A percentile compares a stretch with the other conserved stretches of the same genome.
Evolutionary conservation across 2,329 filamentous ascomycete species (phyloP).

Genomic region (Chaetoscypha palmicola): DNA sequence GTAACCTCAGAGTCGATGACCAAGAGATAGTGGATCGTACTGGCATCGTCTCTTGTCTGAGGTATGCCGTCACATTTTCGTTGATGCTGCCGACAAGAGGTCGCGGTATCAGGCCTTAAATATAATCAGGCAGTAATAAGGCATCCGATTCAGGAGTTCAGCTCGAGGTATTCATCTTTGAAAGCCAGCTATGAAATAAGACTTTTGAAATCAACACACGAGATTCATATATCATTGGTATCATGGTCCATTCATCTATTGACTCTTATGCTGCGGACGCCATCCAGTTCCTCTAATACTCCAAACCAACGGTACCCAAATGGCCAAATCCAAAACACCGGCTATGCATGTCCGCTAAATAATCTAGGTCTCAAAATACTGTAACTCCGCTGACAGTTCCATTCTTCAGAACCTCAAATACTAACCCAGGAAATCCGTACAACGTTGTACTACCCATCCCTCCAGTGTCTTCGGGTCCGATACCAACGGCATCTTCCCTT

Average conservation of each 20-base stretch:
- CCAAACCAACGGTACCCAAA: not conserved
- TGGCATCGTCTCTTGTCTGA: constrained; percentile 26
- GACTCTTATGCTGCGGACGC: too few species aligned
- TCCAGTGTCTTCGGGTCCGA: constrained; percentile 44
- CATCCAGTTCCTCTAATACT: not conserved
- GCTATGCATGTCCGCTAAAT: constrained; percentile 5
- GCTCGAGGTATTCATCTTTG: too few species aligned
- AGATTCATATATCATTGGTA: too few species aligned
- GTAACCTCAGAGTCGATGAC: constrained; percentile 68
- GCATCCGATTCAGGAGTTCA: too few species aligned
- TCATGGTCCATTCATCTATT: too few species aligned
- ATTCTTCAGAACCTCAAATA: constrained; percentile 95
- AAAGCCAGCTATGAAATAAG: too few species aligned
- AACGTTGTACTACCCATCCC: constrained; percentile 70
- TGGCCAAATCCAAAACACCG: constrained; percentile 2
- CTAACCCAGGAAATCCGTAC: constrained; percentile 86
- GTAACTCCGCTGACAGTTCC: constrained; percentile 84
- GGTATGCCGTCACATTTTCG: constrained; percentile 10
- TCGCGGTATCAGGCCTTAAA: too few species aligned
- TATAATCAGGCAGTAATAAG: too few species aligned
- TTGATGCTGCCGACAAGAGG: too few species aligned
- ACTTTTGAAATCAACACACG: too few species aligned
- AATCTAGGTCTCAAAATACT: constrained; percentile 53
- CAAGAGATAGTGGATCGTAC: constrained; percentile 47
- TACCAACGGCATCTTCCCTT: constrained; percentile 37